Evolutionary conservation across 257 asterid species (phyloP).

Genomic region (Craterostigma plantagineum): DNA sequence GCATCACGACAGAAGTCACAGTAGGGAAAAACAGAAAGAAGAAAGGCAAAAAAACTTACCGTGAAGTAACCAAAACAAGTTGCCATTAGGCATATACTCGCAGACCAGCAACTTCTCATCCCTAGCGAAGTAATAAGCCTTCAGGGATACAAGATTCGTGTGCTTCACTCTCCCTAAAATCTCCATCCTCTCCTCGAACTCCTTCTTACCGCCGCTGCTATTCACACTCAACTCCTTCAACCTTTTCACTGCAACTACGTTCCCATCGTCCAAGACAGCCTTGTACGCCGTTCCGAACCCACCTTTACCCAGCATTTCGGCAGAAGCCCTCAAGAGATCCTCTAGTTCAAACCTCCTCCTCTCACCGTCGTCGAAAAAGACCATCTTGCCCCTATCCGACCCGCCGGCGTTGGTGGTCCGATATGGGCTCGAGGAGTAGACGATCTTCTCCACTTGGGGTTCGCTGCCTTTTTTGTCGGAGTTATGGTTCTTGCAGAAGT

Average conservation of each 20-base stretch:
- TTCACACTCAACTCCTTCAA: conserved; percentile 46
- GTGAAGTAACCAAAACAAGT: conserved; percentile 84
- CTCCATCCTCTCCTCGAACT: conserved; percentile 86
- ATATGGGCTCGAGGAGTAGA: conserved; percentile 64
- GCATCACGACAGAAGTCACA: too few species aligned
- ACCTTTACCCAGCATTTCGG: conserved; percentile 89
- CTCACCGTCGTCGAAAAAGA: conserved; percentile 62
- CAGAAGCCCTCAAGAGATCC: conserved; percentile 77
- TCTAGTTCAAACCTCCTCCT: conserved; percentile 80
- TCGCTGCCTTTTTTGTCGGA: conserved; percentile 9
- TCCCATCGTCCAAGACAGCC: conserved; percentile 73
- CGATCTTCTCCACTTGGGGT: conserved; percentile 29
- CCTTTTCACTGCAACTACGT: conserved; percentile 72
- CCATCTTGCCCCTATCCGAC: conserved; percentile 49
- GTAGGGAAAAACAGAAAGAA: background rate
- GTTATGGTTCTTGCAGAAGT: conserved; percentile 26
- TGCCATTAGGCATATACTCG: conserved; percentile 78
- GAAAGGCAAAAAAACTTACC: conserved; percentile 23
- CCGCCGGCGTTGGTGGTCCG: conserved; percentile 28
- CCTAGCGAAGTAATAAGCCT: conserved; percentile 68
- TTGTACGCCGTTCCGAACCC: conserved; percentile 81
- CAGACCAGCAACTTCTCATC: conserved; percentile 68
- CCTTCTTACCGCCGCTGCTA: conserved; percentile 38
- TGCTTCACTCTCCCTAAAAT: conserved; percentile 64
- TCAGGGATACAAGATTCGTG: conserved; percentile 55